A percentile compares a stretch with the other conserved stretches of the same genome.
These are phyloP conservation scores for Sisymbrium irio DNA, from an alignment of 345 rosid species.

Conservation along the genomic window DNA sequence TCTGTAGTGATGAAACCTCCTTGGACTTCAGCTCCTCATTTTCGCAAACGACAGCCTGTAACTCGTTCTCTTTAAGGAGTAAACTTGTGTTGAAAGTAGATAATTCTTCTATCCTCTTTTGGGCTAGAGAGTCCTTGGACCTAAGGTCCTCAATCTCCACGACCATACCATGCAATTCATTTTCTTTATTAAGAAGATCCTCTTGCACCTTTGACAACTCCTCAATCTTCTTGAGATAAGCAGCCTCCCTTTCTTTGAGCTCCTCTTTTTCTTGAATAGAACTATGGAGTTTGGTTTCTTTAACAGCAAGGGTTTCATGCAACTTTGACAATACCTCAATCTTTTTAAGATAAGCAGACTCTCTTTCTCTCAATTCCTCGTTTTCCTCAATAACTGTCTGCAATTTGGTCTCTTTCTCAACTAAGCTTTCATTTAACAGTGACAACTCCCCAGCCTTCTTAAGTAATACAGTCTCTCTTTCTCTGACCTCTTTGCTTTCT, in stretches of 20 bases:
- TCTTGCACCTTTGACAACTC: slow-evolving; percentile 28
- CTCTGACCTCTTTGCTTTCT: slow-evolving; percentile 60
- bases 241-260: neutral
- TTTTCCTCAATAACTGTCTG: slow-evolving; percentile 47
- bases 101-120: slow-evolving; percentile 24
- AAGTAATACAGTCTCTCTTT: slow-evolving; percentile 14
- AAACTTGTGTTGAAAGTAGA: neutral
- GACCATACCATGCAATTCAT: neutral
- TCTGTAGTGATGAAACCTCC: slow-evolving; percentile 44
- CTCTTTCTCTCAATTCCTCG: slow-evolving; percentile 46
- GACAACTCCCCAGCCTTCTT: slow-evolving; percentile 22
- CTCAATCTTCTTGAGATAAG: slow-evolving; percentile 3
- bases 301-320: slow-evolving; percentile 32
- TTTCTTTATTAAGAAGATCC: slow-evolving; percentile 50
- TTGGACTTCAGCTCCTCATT: slow-evolving; percentile 60
- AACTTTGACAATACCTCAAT: slow-evolving; percentile 24
- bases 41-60: slow-evolving; percentile 59
- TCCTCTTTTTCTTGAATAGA: slow-evolving; percentile 57
- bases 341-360: slow-evolving; percentile 52
- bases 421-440: slow-evolving; percentile 1
- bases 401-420: slow-evolving; percentile 39
- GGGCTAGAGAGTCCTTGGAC: slow-evolving; percentile 1
- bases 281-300: slow-evolving; percentile 55
- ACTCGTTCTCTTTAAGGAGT: slow-evolving; percentile 41
- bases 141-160: slow-evolving; percentile 7